Base-by-base conservation (phyloP, 2,329 filamentous ascomycete genomes). In the Thielaviopsis populi region DNA sequence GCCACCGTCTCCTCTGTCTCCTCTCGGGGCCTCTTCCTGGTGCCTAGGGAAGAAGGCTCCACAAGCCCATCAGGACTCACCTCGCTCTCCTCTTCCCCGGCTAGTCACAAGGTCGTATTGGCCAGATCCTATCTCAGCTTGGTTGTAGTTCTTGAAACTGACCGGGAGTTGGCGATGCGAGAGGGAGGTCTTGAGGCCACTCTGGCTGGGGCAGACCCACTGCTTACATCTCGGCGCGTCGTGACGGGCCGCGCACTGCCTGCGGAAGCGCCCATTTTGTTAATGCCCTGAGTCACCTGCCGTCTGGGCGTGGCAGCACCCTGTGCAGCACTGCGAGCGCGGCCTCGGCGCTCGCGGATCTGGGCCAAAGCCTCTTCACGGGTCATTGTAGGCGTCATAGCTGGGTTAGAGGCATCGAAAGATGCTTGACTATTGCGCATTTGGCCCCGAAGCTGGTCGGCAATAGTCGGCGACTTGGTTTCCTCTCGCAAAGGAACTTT, bases 281-380 rank as follows among this genome's bases (percentile, higher is more conserved):
- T 63, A 30, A 63, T 24, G 13, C 61, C 61, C 40, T 63, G 61
- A 5, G 53, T 24, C 61, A 63, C 59, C 73, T 69, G 67, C 73
- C 73, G 58, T 69, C 72, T 24, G 73, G 62, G 48, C 68, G 74
- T 30, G 78, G 81, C 66, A 78, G 75, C 46, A 82, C 71, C 72
- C 80, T 83, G 79, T 3, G 84, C 83, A 65, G 86, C 81, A 71
- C 85, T 89, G 68, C 83, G 80, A 64, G 88, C 86, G 56, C 88
- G 77, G 6, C 86, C 87, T 62, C 88, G 77, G 33, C 88, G 79
- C 74, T 89, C 85, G 62, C 84, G 80, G 68, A 92, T 91, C 71
- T 86, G 83, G 63, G 86, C 86, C 17, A 92, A 79, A 2, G 88
- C 88, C 72, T 90, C 80, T 72, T 90, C 88, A 63, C 88, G 80